Evolutionary conservation across 306 rosid species (phyloP).

Genomic region (Inga laurina): DNA sequence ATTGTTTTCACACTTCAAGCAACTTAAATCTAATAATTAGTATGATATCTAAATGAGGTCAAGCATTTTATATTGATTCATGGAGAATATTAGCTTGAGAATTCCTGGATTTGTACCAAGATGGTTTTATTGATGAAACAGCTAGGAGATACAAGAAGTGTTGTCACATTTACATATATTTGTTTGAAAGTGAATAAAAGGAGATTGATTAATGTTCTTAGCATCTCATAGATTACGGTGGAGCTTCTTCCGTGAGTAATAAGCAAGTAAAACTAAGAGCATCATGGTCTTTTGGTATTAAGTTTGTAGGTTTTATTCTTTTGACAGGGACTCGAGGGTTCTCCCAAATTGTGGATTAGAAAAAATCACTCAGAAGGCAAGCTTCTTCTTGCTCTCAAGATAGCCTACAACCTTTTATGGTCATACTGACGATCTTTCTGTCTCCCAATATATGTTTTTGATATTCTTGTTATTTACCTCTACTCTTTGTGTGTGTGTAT

Average conservation of each 20-base stretch:
- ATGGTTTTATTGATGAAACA: conserved; percentile 12
- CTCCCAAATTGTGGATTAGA: conserved; percentile 1
- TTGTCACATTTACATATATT: neutral
- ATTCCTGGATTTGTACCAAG: neutral
- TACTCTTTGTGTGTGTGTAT: neutral
- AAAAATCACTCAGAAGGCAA: neutral
- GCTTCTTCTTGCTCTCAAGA: neutral
- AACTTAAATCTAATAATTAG: neutral
- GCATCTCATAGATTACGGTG: neutral
- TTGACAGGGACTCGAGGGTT: conserved; percentile 6
- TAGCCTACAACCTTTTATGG: conserved; percentile 1
- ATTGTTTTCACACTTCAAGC: neutral
- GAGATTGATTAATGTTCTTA: neutral
- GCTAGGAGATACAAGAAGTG: neutral
- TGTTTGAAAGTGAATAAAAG: neutral
- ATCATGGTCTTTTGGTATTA: neutral
- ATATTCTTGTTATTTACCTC: conserved; percentile 2
- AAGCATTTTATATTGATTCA: conserved; percentile 12
- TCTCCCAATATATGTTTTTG: conserved; percentile 13
- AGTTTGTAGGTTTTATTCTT: neutral
- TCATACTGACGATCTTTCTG: neutral
- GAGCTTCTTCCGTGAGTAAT: neutral
- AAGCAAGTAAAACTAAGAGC: neutral
- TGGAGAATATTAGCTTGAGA: conserved; percentile 7
- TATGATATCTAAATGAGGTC: neutral